Evolutionary conservation across 2,329 filamentous ascomycete species (phyloP).

Genomic region (Coniella vitis): DNA sequence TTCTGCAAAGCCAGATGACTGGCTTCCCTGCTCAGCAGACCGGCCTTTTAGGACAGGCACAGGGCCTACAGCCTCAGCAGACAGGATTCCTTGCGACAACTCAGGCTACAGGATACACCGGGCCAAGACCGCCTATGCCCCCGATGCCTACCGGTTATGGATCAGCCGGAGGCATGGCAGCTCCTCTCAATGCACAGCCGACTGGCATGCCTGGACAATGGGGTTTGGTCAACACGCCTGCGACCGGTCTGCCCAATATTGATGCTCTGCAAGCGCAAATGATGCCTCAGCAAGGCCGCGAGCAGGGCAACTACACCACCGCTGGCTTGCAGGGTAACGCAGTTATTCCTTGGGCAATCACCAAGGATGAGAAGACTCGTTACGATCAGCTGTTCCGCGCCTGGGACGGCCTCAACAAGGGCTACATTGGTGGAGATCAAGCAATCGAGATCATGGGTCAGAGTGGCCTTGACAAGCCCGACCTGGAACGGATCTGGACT

Average conservation of each 20-base stretch:
- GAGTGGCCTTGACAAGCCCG: conserved; percentile 83
- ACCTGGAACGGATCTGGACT: conserved; percentile 91
- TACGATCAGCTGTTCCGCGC: conserved; percentile 93
- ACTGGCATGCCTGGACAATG: conserved; percentile 91
- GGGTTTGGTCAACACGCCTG: conserved; percentile 94
- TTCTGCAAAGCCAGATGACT: conserved; percentile 61
- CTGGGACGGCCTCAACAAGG: conserved; percentile 92
- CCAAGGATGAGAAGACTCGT: conserved; percentile 95
- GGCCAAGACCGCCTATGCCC: conserved; percentile 80
- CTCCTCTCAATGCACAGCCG: conserved; percentile 80
- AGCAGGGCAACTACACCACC: conserved; percentile 75
- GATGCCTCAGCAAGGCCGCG: conserved; percentile 94
- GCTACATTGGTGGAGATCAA: conserved; percentile 83
- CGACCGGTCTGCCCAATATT: conserved; percentile 85
- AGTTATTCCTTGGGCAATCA: conserved; percentile 96
- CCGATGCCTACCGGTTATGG: conserved; percentile 60
- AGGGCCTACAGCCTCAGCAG: conserved; percentile 58
- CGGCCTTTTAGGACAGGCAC: conserved; percentile 45
- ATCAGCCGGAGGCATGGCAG: conserved; percentile 54
- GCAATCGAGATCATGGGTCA: conserved; percentile 97
- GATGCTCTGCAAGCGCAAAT: conserved; percentile 87
- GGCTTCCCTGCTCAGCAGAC: conserved; percentile 55
- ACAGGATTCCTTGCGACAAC: conserved; percentile 65
- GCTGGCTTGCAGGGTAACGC: conserved; percentile 87
- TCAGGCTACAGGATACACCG: conserved; percentile 72